Percentiles rank a stretch among this genome's conserved stretches.
These are phyloP conservation scores for Aspergillus intermedius DNA, from an alignment of 2,329 filamentous ascomycete genomes.

Conservation along the genomic window DNA sequence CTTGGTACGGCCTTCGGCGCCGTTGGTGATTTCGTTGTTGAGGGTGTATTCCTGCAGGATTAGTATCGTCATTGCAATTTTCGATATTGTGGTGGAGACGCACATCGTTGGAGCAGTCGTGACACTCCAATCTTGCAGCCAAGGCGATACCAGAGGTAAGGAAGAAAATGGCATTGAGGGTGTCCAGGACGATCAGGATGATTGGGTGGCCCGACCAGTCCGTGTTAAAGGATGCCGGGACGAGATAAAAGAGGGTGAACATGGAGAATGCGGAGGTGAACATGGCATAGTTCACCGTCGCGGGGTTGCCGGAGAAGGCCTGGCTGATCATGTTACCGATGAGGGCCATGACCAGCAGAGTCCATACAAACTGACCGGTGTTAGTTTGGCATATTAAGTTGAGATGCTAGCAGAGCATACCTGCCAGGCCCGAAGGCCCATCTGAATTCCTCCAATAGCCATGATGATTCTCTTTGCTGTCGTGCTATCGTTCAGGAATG, in stretches of 20 bases:
- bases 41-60: conserved; percentile 30
- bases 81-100: conserved; percentile 10
- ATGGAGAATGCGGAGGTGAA: conserved; percentile 44
- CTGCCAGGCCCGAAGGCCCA: conserved; percentile 29
- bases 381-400: not conserved
- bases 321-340: conserved; percentile 57
- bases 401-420: conserved; percentile 11
- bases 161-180: conserved; percentile 44
- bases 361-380: conserved; percentile 49
- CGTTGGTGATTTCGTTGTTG: conserved; percentile 42
- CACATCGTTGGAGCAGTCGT: conserved; percentile 44
- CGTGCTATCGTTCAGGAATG: not conserved
- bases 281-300: conserved; percentile 51
- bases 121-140: conserved; percentile 39
- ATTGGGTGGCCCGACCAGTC: conserved; percentile 37
- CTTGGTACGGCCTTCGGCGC: conserved; percentile 28
- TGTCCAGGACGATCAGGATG: conserved; percentile 40
- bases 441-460: conserved; percentile 20
- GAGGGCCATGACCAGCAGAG: conserved; percentile 55
- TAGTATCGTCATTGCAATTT: not conserved
- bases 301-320: conserved; percentile 47
- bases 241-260: conserved; percentile 43
- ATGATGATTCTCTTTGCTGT: conserved; percentile 14
- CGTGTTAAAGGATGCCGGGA: conserved; percentile 37
- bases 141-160: conserved; percentile 44